Conservation (phyloP, 257 asterid genomes). For the Solanum rostratum region DNA sequence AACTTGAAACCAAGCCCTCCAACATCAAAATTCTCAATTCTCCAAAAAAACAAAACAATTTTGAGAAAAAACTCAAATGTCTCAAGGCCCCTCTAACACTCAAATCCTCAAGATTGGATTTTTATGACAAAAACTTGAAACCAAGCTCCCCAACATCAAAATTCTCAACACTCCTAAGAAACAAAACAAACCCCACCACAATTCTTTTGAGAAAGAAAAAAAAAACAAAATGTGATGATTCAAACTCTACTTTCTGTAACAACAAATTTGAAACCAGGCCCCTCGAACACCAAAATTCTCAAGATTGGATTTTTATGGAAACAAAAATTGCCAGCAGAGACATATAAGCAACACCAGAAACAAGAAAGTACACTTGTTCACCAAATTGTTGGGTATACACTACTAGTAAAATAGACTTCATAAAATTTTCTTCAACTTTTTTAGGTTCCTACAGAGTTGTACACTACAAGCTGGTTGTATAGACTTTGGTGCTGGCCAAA, state of each 20-base stretch:
- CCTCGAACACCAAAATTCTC: not conserved
- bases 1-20: not conserved
- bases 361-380: not conserved
- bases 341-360: not conserved
- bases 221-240: not conserved
- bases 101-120: not conserved
- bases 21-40: not conserved
- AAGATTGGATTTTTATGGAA: not conserved
- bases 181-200: not conserved
- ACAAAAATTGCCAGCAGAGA: not conserved
- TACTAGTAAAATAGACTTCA: not conserved
- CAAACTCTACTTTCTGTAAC: not conserved
- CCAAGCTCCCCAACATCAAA: not conserved
- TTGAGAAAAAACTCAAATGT: not conserved
- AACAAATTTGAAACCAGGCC: not conserved
- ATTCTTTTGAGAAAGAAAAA: not conserved
- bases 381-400: not conserved
- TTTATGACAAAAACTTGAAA: not conserved
- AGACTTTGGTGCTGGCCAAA: constrained; percentile 1
- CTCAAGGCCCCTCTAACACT: no score
- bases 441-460: not conserved
- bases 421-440: not conserved
- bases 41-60: not conserved
- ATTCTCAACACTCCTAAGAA: not conserved
- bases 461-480: not conserved